Percentiles rank a stretch among this genome's conserved stretches.
These are phyloP conservation scores for Coniochaeta sp. DNA, from an alignment of 2,329 filamentous ascomycete species.

Conservation along the genomic window DNA sequence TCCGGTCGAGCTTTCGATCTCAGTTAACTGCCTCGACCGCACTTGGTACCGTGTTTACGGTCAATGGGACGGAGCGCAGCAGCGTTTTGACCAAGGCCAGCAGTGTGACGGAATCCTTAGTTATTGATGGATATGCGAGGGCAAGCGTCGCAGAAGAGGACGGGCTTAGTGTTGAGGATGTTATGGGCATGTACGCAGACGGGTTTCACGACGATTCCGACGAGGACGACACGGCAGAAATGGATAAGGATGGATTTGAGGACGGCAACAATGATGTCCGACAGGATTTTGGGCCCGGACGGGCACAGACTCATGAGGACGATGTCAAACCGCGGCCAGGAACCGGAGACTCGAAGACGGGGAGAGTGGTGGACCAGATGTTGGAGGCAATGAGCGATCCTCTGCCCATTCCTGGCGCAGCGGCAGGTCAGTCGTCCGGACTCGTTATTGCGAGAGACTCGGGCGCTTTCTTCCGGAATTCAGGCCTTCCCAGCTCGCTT, in stretches of 20 bases:
- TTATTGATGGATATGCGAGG: constrained; percentile 20
- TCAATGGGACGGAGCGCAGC: constrained; percentile 67
- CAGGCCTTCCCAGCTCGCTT: constrained; percentile 24
- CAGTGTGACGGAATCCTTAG: constrained; percentile 47
- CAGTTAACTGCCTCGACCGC: constrained; percentile 47
- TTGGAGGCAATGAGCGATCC: constrained; percentile 32
- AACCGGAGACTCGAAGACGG: constrained; percentile 31
- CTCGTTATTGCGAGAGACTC: constrained; percentile 24
- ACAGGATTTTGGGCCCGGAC: not conserved
- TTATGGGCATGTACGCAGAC: constrained; percentile 64
- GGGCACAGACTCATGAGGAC: constrained; percentile 3
- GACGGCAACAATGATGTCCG: constrained; percentile 22
- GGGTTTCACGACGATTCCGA: constrained; percentile 50
- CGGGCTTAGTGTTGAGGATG: constrained; percentile 56
- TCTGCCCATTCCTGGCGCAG: constrained; percentile 19
- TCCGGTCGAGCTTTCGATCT: constrained; percentile 49
- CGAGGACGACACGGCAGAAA: constrained; percentile 34
- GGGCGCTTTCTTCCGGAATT: constrained; percentile 27
- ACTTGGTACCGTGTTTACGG: constrained; percentile 43
- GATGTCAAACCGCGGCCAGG: constrained; percentile 24
- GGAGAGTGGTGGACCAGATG: constrained; percentile 27
- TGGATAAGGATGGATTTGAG: constrained; percentile 14
- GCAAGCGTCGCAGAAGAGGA: constrained; percentile 38
- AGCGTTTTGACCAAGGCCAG: constrained; percentile 76
- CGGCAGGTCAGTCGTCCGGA: constrained; percentile 11